phyloP scores from a whole-genome alignment of 225 moss, liverwort and hornwort genomes.

The Sphagnum contortum region DNA sequence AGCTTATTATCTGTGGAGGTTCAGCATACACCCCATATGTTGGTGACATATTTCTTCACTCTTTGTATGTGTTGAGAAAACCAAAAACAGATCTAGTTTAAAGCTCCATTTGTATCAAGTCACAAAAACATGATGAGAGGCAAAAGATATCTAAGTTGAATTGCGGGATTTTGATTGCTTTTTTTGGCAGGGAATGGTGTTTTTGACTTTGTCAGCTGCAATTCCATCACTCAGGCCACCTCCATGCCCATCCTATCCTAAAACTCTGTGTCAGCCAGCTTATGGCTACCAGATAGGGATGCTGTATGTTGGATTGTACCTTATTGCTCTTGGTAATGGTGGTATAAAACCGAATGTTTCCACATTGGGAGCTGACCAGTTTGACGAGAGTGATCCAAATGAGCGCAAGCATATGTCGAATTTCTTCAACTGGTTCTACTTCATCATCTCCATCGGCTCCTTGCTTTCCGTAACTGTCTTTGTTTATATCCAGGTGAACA shows the following conservation, averaged over 20 bases:
- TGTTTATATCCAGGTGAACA: constrained; percentile 62
- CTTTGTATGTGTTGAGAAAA: too few species aligned
- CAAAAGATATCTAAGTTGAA: too few species aligned
- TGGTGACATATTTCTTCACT: too few species aligned
- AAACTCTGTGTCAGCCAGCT: constrained; percentile 51
- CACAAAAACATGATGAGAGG: too few species aligned
- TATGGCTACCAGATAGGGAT: constrained; percentile 49
- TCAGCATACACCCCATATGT: too few species aligned
- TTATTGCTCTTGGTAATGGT: constrained; percentile 89
- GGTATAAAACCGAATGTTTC: constrained; percentile 97
- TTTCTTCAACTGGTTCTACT: constrained; percentile 99
- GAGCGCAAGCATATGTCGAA: constrained; percentile 87
- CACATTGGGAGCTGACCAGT: constrained; percentile 92
- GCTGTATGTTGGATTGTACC: constrained; percentile 74
- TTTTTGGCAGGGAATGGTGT: constrained; percentile 67
- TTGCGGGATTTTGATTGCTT: too few species aligned
- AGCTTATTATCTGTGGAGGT: too few species aligned
- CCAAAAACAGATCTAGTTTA: too few species aligned
- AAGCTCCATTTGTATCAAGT: too few species aligned
- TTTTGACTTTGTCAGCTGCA: constrained; percentile 75
- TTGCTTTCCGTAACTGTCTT: constrained; percentile 90
- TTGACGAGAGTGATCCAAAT: constrained; percentile 67
- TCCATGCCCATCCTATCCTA: constrained; percentile 39
- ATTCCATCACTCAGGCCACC: constrained; percentile 59
- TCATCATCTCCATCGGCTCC: constrained; percentile 88